Evolutionary conservation across 192 early-diverging fungal species (phyloP).

Genomic region (Umbelopsis ramanniana): DNA sequence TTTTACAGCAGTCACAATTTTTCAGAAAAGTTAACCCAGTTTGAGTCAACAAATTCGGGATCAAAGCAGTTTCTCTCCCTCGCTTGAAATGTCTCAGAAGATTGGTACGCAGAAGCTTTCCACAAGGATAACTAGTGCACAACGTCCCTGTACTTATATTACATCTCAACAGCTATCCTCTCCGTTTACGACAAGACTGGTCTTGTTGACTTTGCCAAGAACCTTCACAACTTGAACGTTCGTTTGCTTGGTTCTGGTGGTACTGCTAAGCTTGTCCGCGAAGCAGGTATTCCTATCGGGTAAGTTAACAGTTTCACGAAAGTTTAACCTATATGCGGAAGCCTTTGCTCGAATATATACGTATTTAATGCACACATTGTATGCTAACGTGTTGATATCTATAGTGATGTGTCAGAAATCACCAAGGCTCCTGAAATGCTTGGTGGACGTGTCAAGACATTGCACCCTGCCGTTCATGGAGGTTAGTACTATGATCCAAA

Average conservation of each 20-base stretch:
- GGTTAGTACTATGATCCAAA: conserved; percentile 49
- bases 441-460: conserved; percentile 98
- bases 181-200: conserved; percentile 99
- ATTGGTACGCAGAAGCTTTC: conserved; percentile 23
- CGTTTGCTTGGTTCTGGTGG: conserved; percentile 94
- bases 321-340: not conserved
- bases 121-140: not conserved
- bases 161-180: conserved; percentile 66
- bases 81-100: conserved; percentile 30
- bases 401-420: conserved; percentile 95
- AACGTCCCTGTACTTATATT: not conserved
- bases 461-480: conserved; percentile 98
- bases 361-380: not conserved
- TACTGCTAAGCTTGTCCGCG: conserved; percentile 88
- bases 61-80: not conserved
- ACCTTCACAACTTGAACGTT: conserved; percentile 75
- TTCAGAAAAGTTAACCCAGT: not conserved
- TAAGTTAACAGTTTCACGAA: conserved; percentile 38
- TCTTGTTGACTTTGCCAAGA: conserved; percentile 86
- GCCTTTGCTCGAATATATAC: not conserved
- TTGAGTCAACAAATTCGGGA: not conserved
- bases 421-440: conserved; percentile 99
- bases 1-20: conserved; percentile 16
- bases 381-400: not conserved
- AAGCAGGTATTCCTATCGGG: conserved; percentile 87